Percentiles rank a stretch among this genome's conserved stretches.
phyloP scores from a whole-genome alignment of 2,329 filamentous ascomycete species.

The Colletotrichum musae region DNA sequence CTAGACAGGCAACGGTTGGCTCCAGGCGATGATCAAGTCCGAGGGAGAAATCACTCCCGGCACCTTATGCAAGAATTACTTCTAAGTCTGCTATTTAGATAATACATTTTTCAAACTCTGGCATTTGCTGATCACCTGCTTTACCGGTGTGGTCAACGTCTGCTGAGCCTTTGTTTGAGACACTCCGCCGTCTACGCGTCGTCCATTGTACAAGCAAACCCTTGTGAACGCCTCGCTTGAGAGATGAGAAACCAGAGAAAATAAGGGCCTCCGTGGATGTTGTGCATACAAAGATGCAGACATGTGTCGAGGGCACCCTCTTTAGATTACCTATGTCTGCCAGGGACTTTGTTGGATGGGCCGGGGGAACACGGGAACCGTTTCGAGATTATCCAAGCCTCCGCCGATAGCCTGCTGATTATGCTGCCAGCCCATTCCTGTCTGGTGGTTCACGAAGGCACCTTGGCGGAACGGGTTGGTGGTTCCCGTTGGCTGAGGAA shows the following conservation, averaged over 20 bases:
- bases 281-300: constrained; percentile 18
- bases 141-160: constrained; percentile 7
- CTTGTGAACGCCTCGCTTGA: constrained; percentile 52
- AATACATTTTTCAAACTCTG: constrained; percentile 37
- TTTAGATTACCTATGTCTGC: constrained; percentile 56
- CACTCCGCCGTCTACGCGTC: constrained; percentile 45
- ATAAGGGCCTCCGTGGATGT: constrained; percentile 41
- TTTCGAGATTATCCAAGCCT: constrained; percentile 82
- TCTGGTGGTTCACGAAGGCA: constrained; percentile 89
- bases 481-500: constrained; percentile 85
- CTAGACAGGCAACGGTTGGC: neutral
- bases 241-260: constrained; percentile 47
- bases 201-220: constrained; percentile 40
- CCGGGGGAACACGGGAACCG: constrained; percentile 88
- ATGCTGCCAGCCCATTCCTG: constrained; percentile 90
- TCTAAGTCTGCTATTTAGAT: constrained; percentile 40
- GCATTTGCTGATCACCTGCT: constrained; percentile 3
- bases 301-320: neutral
- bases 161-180: constrained; percentile 12
- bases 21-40: neutral
- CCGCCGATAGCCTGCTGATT: constrained; percentile 85
- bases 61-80: constrained; percentile 39
- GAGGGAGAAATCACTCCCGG: neutral
- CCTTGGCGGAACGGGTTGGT: constrained; percentile 97
- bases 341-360: constrained; percentile 76